Conservation (phyloP, 2,329 filamentous ascomycete species). For the Nannizzia gypsea region DNA sequence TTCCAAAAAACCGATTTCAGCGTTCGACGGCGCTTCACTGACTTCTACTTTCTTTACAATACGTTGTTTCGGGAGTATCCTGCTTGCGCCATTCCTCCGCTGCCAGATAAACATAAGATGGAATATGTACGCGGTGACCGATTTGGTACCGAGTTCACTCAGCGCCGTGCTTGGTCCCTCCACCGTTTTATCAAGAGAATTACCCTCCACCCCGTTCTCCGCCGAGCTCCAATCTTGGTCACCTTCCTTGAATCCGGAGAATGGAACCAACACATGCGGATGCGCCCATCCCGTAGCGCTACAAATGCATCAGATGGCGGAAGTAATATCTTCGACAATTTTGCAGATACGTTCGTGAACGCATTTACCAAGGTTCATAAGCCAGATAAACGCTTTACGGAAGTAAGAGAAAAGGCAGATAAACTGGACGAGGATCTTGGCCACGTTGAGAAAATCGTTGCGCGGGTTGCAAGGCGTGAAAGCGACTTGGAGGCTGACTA, state of each 20-base stretch:
- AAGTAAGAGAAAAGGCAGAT: slow-evolving; percentile 82
- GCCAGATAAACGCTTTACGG: slow-evolving; percentile 84
- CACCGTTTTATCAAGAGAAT: slow-evolving; percentile 82
- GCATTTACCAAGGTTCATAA: slow-evolving; percentile 95
- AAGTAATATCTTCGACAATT: slow-evolving; percentile 76
- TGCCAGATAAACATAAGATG: slow-evolving; percentile 99
- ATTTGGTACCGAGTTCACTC: slow-evolving; percentile 86
- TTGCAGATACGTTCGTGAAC: slow-evolving; percentile 93
- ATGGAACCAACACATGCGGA: slow-evolving; percentile 94
- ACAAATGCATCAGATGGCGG: slow-evolving; percentile 34
- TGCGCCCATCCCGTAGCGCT: slow-evolving; percentile 55
- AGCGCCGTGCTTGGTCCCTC: slow-evolving; percentile 75
- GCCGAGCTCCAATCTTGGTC: slow-evolving; percentile 69
- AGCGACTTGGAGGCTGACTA: slow-evolving; percentile 80
- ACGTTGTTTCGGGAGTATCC: slow-evolving; percentile 77
- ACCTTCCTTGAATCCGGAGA: slow-evolving; percentile 85
- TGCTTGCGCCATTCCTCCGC: slow-evolving; percentile 80
- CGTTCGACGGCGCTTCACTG: slow-evolving; percentile 86
- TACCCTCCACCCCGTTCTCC: slow-evolving; percentile 76
- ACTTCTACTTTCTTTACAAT: slow-evolving; percentile 95
- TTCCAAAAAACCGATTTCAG: slow-evolving; percentile 72
- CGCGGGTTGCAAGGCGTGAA: slow-evolving; percentile 76
- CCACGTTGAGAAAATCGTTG: slow-evolving; percentile 92
- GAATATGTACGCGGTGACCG: slow-evolving; percentile 94
- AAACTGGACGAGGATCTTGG: slow-evolving; percentile 89